These are phyloP conservation scores for Fagopyrum homotropicum DNA, from an alignment of 148 eudicot species.

Conservation along the genomic window DNA sequence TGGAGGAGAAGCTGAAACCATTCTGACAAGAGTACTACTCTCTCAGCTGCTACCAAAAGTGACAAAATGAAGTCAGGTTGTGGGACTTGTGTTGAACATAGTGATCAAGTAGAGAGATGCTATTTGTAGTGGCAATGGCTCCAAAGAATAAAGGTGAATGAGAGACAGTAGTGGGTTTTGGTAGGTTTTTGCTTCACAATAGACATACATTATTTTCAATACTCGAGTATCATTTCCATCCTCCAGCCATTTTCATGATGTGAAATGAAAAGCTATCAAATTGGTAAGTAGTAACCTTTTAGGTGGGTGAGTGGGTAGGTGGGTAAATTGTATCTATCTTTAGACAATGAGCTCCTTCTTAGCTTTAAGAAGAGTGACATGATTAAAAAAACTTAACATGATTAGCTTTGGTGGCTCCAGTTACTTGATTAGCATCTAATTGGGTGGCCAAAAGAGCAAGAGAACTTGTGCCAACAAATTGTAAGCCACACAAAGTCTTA, in stretches of 20 bases:
- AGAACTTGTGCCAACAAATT: slow-evolving; percentile 10
- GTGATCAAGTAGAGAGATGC: slow-evolving; percentile 16
- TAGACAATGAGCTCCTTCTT: not conserved
- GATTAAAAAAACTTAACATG: not conserved
- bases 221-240: not conserved
- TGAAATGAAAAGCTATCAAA: not conserved
- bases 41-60: not conserved
- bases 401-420: not conserved
- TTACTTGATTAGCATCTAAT: not conserved
- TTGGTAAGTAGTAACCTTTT: not conserved
- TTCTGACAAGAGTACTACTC: slow-evolving; percentile 8
- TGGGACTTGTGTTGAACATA: slow-evolving; percentile 15
- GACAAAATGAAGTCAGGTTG: slow-evolving; percentile 12
- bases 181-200: not conserved
- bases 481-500: not conserved
- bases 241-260: not conserved
- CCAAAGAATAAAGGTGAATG: slow-evolving; percentile 21
- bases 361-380: not conserved
- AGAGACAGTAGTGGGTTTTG: not conserved
- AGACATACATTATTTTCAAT: not conserved
- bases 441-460: not conserved
- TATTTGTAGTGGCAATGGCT: slow-evolving; percentile 27
- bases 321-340: slow-evolving; percentile 10
- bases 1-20: slow-evolving; percentile 44
- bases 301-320: slow-evolving; percentile 10